These are phyloP conservation scores for Diversispora epigaea DNA, from an alignment of 192 early-diverging fungal genomes.

Conservation along the genomic window DNA sequence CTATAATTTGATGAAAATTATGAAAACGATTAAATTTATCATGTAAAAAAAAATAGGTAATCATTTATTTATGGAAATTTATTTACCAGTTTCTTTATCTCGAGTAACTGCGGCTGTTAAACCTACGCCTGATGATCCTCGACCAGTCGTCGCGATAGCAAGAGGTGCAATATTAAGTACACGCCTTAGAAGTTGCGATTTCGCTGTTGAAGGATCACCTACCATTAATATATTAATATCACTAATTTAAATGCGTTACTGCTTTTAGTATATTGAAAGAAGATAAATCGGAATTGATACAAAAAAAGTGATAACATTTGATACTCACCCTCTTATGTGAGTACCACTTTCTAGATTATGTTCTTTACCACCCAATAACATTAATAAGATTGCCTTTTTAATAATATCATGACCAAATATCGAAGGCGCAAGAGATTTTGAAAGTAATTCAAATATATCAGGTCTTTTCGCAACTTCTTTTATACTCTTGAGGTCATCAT, in stretches of 20 bases:
- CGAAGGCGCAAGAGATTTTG: conserved; percentile 85
- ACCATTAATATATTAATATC: conserved; percentile 99
- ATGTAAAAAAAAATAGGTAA: neutral
- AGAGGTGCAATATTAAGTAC: conserved; percentile 93
- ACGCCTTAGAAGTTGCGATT: conserved; percentile 97
- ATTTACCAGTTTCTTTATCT: conserved; percentile 83
- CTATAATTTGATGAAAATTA: neutral
- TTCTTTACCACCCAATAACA: conserved; percentile 88
- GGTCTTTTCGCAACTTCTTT: conserved; percentile 66
- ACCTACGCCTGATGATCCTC: conserved; percentile 96
- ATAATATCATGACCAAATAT: conserved; percentile 91
- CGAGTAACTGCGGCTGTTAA: conserved; percentile 94
- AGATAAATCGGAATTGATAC: neutral
- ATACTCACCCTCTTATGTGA: conserved; percentile 80
- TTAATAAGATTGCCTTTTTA: conserved; percentile 90
- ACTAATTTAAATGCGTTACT: conserved; percentile 43
- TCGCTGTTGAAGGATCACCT: conserved; percentile 97
- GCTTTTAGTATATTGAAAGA: conserved; percentile 5
- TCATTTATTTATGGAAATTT: neutral
- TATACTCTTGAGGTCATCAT: conserved; percentile 87
- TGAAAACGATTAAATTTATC: neutral
- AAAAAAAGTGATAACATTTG: neutral
- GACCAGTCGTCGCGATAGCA: conserved; percentile 95
- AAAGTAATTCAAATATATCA: conserved; percentile 74
- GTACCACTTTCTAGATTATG: conserved; percentile 94